phyloP scores from a whole-genome alignment of 148 eudicot genomes.

The Agrostemma githago region DNA sequence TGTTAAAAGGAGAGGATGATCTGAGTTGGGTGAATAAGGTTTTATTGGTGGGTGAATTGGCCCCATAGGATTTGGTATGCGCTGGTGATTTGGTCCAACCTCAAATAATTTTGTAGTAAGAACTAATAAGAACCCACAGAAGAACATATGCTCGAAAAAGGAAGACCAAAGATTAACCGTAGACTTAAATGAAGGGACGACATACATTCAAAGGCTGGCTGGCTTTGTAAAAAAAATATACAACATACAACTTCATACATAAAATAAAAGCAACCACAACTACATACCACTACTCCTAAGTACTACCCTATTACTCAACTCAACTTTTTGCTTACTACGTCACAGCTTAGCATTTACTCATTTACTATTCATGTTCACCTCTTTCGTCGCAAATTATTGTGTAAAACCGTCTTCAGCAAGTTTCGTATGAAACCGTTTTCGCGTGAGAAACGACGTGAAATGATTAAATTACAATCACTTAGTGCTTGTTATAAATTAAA shows the following conservation, averaged over 20 bases:
- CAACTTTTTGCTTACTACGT: neutral
- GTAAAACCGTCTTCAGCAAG: no score
- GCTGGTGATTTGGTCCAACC: constrained; percentile 4
- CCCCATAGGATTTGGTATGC: neutral
- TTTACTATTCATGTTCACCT: neutral
- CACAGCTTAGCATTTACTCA: neutral
- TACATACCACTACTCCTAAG: neutral
- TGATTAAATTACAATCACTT: no score
- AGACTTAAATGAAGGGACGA: constrained; percentile 1
- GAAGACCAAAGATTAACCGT: neutral
- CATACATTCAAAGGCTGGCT: constrained; percentile 3
- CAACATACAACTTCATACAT: no score
- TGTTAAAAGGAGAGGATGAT: neutral
- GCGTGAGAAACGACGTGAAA: no score
- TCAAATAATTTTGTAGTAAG: constrained; percentile 3
- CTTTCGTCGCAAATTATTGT: no score
- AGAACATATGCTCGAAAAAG: constrained; percentile 3
- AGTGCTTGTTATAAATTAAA: no score
- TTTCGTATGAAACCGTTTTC: no score
- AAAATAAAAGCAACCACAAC: neutral
- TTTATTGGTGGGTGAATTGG: neutral
- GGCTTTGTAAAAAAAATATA: neutral
- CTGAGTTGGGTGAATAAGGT: neutral
- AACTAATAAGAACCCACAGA: neutral
- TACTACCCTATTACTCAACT: neutral